Evolutionary conservation across 140 eudicot species (phyloP), one percentile per base, ranked within the genome.

Genomic region (Cichorium intybus): DNA sequence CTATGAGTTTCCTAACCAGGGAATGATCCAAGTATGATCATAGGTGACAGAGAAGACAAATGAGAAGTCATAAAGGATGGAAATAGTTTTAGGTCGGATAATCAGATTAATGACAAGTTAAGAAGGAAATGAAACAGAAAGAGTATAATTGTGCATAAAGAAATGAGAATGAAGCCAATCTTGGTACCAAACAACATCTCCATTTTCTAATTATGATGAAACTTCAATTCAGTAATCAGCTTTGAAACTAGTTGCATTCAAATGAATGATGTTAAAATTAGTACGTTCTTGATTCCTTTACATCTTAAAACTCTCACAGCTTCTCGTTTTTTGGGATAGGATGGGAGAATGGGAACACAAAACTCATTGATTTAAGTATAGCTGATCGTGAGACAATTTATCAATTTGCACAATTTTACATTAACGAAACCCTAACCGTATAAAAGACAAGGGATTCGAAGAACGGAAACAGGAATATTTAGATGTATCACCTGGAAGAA

Each of bases 401-500:
- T 56, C 43, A 22, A 68, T 10, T 60, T 12, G 62, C 51, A 12
- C 58, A 60, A 59, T 28, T 16, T 26, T 17, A 17, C 46, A 54
- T 33, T 22, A 59, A 68, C 21, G 45, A 68, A 53, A 68, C 61
- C 56, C 66, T 62, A 74, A 65, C 21, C 17, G 3, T 10, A 65
- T 0, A 16, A 49, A 55, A 34, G 2, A 14, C 3, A 9, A 56
- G 2, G 4, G 7, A 28, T 20, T 10, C 31, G 12, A 48, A 64
- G 24, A 33, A 10, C 37, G 39, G 6, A 57, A 73, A 56, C 57
- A 72, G 46, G 33, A 48, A 69, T 24, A 28, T 11, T 34, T 17
- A 46, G 45, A 57, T 53, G 51, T 23, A 56, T 49, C 55, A 89
- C 97, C 97, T 86, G 31, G 96, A 85, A 62, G 86, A 88, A 69